A percentile compares a stretch with the other conserved stretches of the same genome.
phyloP scores from a whole-genome alignment of 2,329 filamentous ascomycete species.

The Leptodontidium sp. region DNA sequence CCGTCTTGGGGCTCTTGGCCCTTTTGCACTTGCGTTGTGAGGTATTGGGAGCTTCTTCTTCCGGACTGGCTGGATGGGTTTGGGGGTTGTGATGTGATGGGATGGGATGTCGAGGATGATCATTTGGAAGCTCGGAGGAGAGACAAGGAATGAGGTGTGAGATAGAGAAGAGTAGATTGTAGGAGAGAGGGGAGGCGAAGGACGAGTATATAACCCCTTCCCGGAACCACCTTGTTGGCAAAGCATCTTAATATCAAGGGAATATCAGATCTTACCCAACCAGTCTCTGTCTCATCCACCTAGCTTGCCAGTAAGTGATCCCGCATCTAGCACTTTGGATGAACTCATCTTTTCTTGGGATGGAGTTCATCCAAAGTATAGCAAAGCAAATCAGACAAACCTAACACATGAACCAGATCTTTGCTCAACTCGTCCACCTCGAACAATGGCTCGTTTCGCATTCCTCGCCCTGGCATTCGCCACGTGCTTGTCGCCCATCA shows the following conservation, averaged over 20 bases:
- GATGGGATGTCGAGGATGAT: neutral
- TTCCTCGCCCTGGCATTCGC: constrained; percentile 33
- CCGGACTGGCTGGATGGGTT: constrained; percentile 6
- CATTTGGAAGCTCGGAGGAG: neutral
- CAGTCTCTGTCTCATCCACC: neutral
- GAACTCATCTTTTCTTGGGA: neutral
- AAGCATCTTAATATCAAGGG: constrained; percentile 7
- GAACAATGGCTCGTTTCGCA: constrained; percentile 31
- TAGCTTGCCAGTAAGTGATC: constrained; percentile 5
- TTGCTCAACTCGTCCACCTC: neutral
- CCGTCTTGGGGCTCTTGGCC: constrained; percentile 18
- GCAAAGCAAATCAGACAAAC: neutral
- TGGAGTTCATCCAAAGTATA: constrained; percentile 13
- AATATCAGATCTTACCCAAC: constrained; percentile 10
- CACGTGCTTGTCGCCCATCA: constrained; percentile 24
- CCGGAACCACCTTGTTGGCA: constrained; percentile 21
- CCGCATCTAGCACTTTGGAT: neutral
- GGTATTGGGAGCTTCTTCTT: constrained; percentile 9
- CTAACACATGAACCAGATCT: constrained; percentile 1
- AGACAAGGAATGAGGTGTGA: neutral
- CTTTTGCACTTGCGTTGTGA: constrained; percentile 2
- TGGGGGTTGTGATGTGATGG: neutral
- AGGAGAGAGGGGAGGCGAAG: neutral
- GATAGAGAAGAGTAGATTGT: neutral
- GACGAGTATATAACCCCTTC: constrained; percentile 14